Base-by-base conservation (phyloP, 352 stramenopile species). In the Pythium monospermum region DNA sequence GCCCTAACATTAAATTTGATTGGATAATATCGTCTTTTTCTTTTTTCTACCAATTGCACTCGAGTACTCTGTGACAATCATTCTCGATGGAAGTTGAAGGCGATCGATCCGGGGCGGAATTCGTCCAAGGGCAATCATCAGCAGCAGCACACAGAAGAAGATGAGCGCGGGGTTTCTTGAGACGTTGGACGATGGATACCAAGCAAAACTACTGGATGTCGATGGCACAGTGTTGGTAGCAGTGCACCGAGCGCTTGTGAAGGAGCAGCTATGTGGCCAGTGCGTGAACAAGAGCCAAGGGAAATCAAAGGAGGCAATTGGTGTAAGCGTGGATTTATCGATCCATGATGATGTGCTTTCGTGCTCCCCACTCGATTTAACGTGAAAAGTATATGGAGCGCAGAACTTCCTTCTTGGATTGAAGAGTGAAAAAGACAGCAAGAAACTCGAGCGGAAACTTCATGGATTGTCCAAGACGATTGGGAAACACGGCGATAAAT, bases 1-100 rank as follows among this genome's bases (percentile, higher is more conserved):
- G n/a, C n/a, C n/a, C n/a, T n/a, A n/a, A 35, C 35, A 58, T 61
- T 67, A 69, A 40, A 51, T 49, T 49, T 46, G 2, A 65, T 65
- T 55, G 41, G 44, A 19, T 57, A 37, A 57, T 44, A 62, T 51
- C 2, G 13, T 43, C 6, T 21, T 4, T 16, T 35, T 32, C 22
- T 33, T 6, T 45, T 62, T 57, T 57, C 12, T 26, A 22, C 25
- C 55, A 58, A 53, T 64, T 4, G 30, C 15, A 26, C 10, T 13
- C 6, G 6, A 27, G 4, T 1, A 26, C 33, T 23, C 2, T 31
- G 19, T 42, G 50, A 59, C 57, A 43, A 65, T 51, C 57, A 65
- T 35, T 65, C 57, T 42, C 32, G 55, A 53, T 57, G 48, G 43
- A 55, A n/a, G n/a, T n/a, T n/a, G 36, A 39, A 19, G 25, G 15